Evolutionary conservation across 1,139 yeast genomes (phyloP), one percentile per base, ranked within the genome.

Genomic region (Debaryomyces sp.): DNA sequence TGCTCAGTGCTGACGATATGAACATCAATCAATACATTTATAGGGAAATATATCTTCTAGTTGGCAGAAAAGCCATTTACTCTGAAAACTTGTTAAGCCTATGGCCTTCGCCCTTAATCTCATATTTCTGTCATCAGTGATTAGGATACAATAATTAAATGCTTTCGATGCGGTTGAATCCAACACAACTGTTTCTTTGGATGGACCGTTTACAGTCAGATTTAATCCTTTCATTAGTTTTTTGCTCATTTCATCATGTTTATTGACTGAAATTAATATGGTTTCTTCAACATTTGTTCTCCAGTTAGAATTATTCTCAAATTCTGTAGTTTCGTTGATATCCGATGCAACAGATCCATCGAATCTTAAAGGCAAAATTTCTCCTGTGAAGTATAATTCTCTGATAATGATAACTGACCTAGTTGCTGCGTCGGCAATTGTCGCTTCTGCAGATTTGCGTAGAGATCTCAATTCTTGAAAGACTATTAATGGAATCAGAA

Each of bases 401-500:
- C 92, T 73, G 29, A 87, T 78, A 6, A 87, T 84, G 15, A 87
- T 85, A 15, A 87, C 91, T 1, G 91, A 87, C 50, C 94, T 71
- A 0, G 94, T 87, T 1, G 94, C 94, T 1, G 92, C 87, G 62
- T 87, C 95, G 2, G 90, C 84, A 27, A 87, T 85, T 4, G 88
- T 81, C 5, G 86, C 87, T 61, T 87, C 95, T 21, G 84, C 80
- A 3, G 90, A 84, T 60, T 87, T 82, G 50, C 95, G 68, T 53
- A 87, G 68, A n/a, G 89, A 85, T 56, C 94, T 70, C 51, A 87
- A 69, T 58, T 87, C 95, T 68, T 87, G 95, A 61, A 87, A 87
- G 8, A 88, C 90, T 26, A 88, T 85, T 50, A 87, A 69, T 39
- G 95, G 92, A 6, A 87, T 82, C 60, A 81, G 67, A 65, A 77